Evolutionary conservation across 192 early-diverging fungal species (phyloP).

Genomic region (Tieghemiomyces parasiticus): DNA sequence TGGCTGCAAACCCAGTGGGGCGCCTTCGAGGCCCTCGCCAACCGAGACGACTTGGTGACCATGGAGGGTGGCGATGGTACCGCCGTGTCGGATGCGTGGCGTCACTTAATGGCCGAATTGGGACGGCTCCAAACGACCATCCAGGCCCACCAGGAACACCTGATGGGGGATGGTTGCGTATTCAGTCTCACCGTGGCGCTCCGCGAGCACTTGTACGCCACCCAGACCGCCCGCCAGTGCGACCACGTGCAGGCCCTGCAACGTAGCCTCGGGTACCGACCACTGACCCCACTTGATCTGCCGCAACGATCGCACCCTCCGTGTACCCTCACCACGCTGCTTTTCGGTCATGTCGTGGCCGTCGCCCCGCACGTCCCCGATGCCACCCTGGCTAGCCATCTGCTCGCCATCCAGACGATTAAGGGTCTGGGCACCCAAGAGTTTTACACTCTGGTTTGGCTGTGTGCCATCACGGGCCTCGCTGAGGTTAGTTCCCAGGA

Average conservation of each 20-base stretch:
- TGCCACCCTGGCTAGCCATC: neutral
- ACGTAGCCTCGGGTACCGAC: neutral
- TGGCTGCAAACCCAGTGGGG: slow-evolving; percentile 5
- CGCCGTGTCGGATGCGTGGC: neutral
- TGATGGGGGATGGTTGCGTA: neutral
- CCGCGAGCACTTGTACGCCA: neutral
- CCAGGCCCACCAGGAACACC: neutral
- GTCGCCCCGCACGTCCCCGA: neutral
- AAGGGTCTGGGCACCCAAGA: neutral
- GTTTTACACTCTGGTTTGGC: neutral
- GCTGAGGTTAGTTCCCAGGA: slow-evolving; percentile 7
- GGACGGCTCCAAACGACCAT: neutral
- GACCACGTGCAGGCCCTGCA: neutral
- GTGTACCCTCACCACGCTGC: neutral
- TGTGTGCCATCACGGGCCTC: neutral
- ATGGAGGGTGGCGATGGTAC: neutral
- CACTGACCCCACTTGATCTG: neutral
- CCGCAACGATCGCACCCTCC: neutral
- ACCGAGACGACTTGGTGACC: neutral
- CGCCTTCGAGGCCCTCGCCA: neutral
- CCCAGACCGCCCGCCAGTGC: no score
- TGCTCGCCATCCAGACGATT: neutral
- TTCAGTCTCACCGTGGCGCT: neutral
- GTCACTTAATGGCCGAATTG: neutral
- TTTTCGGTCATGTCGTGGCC: neutral